These are phyloP conservation scores for Diaporthe velutina DNA, from an alignment of 2,329 filamentous ascomycete genomes.

Conservation along the genomic window DNA sequence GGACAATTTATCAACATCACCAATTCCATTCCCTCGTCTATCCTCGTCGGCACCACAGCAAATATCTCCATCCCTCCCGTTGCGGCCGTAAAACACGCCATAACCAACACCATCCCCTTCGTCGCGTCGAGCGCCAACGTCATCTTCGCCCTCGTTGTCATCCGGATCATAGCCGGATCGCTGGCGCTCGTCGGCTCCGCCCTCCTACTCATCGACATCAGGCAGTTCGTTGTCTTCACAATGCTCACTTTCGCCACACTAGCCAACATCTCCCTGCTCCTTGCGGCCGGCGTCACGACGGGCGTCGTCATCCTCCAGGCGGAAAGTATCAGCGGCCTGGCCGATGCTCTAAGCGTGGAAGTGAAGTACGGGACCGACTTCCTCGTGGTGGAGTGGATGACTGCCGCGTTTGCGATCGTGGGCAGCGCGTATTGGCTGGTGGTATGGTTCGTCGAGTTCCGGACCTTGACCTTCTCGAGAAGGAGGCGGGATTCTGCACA, in stretches of 20 bases:
- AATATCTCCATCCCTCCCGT: not conserved
- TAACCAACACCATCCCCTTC: not conserved
- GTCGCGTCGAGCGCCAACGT: not conserved
- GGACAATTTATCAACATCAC: not conserved
- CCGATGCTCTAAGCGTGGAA: not conserved
- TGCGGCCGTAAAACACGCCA: not conserved
- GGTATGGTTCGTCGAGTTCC: not conserved
- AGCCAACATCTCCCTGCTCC: not conserved
- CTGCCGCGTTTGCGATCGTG: not conserved
- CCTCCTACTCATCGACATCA: not conserved
- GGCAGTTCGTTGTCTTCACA: not conserved
- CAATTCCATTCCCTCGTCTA: not conserved
- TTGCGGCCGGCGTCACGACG: not conserved
- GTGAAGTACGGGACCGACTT: not conserved
- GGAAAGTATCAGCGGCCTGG: not conserved
- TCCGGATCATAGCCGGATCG: not conserved
- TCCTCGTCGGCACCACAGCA: not conserved
- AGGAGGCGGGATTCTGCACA: not conserved
- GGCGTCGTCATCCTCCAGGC: not conserved
- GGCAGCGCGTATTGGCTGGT: slow-evolving; percentile 13
- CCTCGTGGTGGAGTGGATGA: not conserved
- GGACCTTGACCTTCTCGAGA: not conserved
- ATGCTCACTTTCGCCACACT: not conserved
- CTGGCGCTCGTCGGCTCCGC: not conserved
- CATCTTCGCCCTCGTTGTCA: not conserved